Evolutionary conservation across 2,329 filamentous ascomycete species (phyloP).

Genomic region (Coniochaeta pulveracea): DNA sequence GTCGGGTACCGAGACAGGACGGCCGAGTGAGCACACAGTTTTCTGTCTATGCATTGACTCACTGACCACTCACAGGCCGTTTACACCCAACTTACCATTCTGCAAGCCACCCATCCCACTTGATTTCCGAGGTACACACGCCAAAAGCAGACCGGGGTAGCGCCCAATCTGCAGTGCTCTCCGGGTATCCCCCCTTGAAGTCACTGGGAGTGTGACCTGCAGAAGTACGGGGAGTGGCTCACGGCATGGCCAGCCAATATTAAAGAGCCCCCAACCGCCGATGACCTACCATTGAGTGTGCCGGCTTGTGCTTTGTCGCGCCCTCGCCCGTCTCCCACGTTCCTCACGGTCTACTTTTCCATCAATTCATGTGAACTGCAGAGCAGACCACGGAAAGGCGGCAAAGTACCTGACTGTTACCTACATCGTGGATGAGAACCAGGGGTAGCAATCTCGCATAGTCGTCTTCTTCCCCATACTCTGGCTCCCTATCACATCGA

Average conservation of each 20-base stretch:
- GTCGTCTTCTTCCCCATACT: neutral
- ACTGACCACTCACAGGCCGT: no score
- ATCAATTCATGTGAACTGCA: no score
- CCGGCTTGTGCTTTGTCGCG: constrained; percentile 2
- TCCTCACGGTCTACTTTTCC: neutral
- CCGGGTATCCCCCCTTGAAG: neutral
- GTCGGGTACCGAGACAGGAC: no score
- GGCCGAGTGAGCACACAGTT: no score
- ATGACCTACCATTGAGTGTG: constrained; percentile 14
- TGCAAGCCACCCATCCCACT: no score
- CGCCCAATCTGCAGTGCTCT: constrained; percentile 7
- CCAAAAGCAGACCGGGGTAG: constrained; percentile 7
- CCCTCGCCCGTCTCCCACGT: neutral
- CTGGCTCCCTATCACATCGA: neutral
- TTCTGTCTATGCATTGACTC: no score
- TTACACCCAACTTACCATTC: no score
- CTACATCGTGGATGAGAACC: neutral
- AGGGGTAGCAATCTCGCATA: constrained; percentile 4
- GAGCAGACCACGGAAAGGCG: no score
- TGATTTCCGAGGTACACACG: no score
- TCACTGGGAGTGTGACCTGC: constrained; percentile 18
- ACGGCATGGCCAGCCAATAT: constrained; percentile 39
- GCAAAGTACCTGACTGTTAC: neutral
- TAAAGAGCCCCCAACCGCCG: constrained; percentile 34
- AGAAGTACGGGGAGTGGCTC: constrained; percentile 26